Conservation (phyloP, 306 rosid species). For the Inga laurina region DNA sequence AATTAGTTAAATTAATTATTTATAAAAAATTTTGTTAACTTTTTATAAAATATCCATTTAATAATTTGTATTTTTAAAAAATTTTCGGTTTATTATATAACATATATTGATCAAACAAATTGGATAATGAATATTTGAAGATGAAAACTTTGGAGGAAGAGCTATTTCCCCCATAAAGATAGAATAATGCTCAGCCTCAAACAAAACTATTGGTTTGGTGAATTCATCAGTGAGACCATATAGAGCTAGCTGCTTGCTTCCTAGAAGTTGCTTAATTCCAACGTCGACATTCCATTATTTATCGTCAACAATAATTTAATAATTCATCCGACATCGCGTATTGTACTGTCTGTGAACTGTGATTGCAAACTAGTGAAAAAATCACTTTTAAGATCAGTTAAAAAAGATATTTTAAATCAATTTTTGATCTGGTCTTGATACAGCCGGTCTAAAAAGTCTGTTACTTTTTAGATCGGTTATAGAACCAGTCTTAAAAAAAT, state of each 20-base stretch:
- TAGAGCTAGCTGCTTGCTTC: background rate
- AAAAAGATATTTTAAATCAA: too few relatives aligned
- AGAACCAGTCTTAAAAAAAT: too few relatives aligned
- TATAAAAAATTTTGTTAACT: too few relatives aligned
- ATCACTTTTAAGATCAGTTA: too few relatives aligned
- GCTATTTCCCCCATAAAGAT: background rate
- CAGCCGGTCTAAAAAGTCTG: too few relatives aligned
- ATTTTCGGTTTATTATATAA: too few relatives aligned
- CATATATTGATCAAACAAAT: background rate
- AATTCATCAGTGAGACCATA: background rate
- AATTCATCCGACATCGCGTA: too few relatives aligned
- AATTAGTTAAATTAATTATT: too few relatives aligned
- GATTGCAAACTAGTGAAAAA: too few relatives aligned
- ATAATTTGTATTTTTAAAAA: background rate
- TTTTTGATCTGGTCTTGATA: too few relatives aligned
- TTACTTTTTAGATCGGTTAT: too few relatives aligned
- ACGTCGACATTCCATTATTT: background rate
- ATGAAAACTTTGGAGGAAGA: background rate
- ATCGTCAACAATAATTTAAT: background rate
- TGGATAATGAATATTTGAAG: background rate
- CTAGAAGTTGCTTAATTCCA: background rate
- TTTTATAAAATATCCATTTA: too few relatives aligned
- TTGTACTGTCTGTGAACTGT: background rate
- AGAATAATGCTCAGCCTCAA: background rate
- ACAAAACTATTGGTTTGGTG: background rate